Percentiles rank a stretch among this genome's conserved stretches.
These are phyloP conservation scores for Rhynchospora breviuscula DNA, from an alignment of 176 grass and related monocot species.

Conservation along the genomic window DNA sequence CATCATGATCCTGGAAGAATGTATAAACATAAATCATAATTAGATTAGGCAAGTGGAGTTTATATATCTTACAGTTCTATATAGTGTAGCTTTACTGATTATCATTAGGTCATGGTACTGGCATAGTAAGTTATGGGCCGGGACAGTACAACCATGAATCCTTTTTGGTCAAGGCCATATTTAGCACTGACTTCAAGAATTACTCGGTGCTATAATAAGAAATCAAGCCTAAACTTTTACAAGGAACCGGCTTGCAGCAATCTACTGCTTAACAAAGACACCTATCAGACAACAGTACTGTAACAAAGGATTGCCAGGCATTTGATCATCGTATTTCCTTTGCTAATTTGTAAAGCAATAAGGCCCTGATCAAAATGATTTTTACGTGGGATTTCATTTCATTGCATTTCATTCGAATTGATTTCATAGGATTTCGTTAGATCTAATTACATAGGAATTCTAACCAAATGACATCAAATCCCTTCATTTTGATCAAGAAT, in stretches of 20 bases:
- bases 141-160: not conserved
- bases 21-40: slow-evolving; percentile 19
- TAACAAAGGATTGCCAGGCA: not conserved
- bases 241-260: not conserved
- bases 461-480: too few relatives aligned
- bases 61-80: not conserved
- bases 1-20: slow-evolving; percentile 50
- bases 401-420: too few relatives aligned
- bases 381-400: too few relatives aligned
- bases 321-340: not conserved
- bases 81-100: not conserved
- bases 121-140: not conserved
- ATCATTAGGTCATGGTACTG: not conserved
- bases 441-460: too few relatives aligned
- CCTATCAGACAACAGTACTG: not conserved
- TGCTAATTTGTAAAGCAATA: not conserved
- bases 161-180: not conserved
- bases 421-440: too few relatives aligned
- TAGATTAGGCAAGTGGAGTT: not conserved
- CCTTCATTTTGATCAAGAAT: too few relatives aligned
- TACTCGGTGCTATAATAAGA: not conserved
- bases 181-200: not conserved
- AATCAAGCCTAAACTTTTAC: not conserved
- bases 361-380: too few relatives aligned
- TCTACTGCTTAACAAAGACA: not conserved